phyloP scores from a whole-genome alignment of 2,329 filamentous ascomycete genomes.

The Tothia fuscella region DNA sequence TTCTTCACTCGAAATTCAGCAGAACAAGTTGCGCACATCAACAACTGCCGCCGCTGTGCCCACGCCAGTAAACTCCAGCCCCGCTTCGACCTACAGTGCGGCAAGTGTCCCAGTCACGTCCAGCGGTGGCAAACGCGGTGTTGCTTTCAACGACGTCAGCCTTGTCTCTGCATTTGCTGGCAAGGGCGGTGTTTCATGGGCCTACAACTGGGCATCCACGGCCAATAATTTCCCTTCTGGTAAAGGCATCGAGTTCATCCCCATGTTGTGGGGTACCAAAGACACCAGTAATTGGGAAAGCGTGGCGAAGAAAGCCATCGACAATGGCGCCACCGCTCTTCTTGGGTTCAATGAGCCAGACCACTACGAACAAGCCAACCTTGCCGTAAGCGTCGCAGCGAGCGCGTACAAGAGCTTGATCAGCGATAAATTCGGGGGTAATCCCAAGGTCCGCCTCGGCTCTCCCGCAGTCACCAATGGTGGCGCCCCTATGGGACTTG shows the following conservation, averaged over 20 bases:
- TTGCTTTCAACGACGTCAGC: slow-evolving; percentile 51
- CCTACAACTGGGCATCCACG: slow-evolving; percentile 55
- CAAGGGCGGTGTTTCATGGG: slow-evolving; percentile 41
- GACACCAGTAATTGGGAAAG: slow-evolving; percentile 16
- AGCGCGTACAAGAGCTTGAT: slow-evolving; percentile 14
- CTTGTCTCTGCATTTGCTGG: slow-evolving; percentile 39
- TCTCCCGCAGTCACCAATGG: slow-evolving; percentile 21
- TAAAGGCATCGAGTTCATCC: slow-evolving; percentile 42
- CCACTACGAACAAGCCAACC: slow-evolving; percentile 23
- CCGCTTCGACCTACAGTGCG: background rate
- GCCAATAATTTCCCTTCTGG: slow-evolving; percentile 28
- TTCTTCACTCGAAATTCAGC: background rate
- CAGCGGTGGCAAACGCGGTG: slow-evolving; percentile 44
- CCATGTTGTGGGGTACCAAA: slow-evolving; percentile 39
- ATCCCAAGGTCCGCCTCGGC: slow-evolving; percentile 14
- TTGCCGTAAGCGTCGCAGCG: slow-evolving; percentile 22
- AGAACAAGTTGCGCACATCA: background rate
- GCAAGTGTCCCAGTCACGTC: slow-evolving; percentile 7
- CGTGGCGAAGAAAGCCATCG: slow-evolving; percentile 16
- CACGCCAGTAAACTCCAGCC: background rate
- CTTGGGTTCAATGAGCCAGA: slow-evolving; percentile 27
- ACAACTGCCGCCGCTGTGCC: background rate
- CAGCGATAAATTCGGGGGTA: slow-evolving; percentile 13
- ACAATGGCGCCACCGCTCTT: slow-evolving; percentile 16
- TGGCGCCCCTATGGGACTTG: slow-evolving; percentile 14